These are phyloP conservation scores for Ilyonectria mors-panacis DNA, from an alignment of 2,329 filamentous ascomycete genomes.

Conservation along the genomic window DNA sequence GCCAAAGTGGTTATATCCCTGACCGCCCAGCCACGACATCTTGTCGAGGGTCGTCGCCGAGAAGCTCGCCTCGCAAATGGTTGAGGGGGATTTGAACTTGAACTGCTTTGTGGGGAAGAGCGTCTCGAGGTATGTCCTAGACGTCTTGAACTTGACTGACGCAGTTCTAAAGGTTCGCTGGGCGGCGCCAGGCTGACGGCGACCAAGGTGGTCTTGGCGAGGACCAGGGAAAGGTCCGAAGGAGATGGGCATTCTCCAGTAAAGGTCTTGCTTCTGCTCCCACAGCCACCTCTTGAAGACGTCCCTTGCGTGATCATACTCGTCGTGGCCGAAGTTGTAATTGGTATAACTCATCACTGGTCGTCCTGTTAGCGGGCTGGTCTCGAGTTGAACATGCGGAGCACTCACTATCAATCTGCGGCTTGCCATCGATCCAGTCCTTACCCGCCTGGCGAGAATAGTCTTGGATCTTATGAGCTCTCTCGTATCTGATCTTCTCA, in stretches of 20 bases:
- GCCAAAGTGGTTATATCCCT: constrained; percentile 70
- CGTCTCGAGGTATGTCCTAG: constrained; percentile 60
- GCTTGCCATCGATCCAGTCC: constrained; percentile 33
- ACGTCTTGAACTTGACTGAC: constrained; percentile 66
- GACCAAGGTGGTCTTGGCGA: constrained; percentile 31
- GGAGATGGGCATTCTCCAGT: constrained; percentile 44
- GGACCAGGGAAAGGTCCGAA: constrained; percentile 44
- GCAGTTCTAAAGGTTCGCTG: constrained; percentile 60
- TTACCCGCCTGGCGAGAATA: constrained; percentile 67
- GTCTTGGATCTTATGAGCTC: constrained; percentile 71
- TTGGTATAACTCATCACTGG: constrained; percentile 36
- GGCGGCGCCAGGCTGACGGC: constrained; percentile 15
- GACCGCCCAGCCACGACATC: constrained; percentile 73
- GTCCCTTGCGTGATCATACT: constrained; percentile 36
- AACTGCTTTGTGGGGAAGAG: constrained; percentile 61
- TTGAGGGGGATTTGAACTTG: constrained; percentile 65
- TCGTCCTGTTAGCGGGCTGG: constrained; percentile 6
- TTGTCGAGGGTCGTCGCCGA: constrained; percentile 62
- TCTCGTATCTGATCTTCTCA: constrained; percentile 69
- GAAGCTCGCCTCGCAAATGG: constrained; percentile 61
- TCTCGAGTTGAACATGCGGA: background rate
- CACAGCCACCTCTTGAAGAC: constrained; percentile 37
- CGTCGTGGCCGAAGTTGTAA: constrained; percentile 43
- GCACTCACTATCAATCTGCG: constrained; percentile 35
- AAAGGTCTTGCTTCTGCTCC: constrained; percentile 28